Evolutionary conservation across 495 filamentous ascomycete genomes (phyloP).

Genomic region (Usnea hakonensis): DNA sequence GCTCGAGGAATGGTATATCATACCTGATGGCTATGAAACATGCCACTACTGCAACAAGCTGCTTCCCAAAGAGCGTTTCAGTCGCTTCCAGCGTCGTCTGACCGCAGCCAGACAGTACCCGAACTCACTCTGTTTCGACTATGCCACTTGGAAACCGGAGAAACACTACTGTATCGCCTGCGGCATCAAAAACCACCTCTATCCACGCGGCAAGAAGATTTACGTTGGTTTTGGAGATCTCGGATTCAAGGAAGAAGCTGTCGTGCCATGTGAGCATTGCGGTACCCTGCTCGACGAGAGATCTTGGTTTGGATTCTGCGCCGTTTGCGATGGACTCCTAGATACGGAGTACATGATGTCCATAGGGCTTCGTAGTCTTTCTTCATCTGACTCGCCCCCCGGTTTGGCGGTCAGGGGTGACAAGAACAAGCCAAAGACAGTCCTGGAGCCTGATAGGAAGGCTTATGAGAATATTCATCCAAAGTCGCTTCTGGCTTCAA

Average conservation of each 20-base stretch:
- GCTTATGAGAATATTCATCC: too few species aligned
- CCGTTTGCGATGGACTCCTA: not conserved
- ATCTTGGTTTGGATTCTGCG: not conserved
- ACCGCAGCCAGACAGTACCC: not conserved
- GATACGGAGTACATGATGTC: not conserved
- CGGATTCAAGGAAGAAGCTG: not conserved
- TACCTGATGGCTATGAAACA: not conserved
- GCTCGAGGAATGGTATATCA: slow-evolving; percentile 6
- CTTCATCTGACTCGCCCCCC: too few species aligned
- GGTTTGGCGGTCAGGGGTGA: too few species aligned
- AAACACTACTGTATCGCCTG: not conserved
- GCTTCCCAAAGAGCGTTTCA: not conserved
- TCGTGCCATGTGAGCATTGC: not conserved
- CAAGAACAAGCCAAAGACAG: too few species aligned
- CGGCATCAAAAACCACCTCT: not conserved
- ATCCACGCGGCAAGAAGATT: not conserved
- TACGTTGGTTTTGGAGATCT: not conserved
- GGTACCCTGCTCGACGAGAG: not conserved
- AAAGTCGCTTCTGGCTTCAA: too few species aligned
- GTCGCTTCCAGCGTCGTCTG: not conserved
- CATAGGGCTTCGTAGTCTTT: too few species aligned
- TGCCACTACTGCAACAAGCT: not conserved
- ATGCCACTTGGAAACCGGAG: not conserved
- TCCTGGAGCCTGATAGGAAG: too few species aligned
- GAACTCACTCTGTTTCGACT: not conserved